These are phyloP conservation scores for Tilletia caries DNA, from an alignment of 1,284 basidiomycete species.

Conservation along the genomic window DNA sequence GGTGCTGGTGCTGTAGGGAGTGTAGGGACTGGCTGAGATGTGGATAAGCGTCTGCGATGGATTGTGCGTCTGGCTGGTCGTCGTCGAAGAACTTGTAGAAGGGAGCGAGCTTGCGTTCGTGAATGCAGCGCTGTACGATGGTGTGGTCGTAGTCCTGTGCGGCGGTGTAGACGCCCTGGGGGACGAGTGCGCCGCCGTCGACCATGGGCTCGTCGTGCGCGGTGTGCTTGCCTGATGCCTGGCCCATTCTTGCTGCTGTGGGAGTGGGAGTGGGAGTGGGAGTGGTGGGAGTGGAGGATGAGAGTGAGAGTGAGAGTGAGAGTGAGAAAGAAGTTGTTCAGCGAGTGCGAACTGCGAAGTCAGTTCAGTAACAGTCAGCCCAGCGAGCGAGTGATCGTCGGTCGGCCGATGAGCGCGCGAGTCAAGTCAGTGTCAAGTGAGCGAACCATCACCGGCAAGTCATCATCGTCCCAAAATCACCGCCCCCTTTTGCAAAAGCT, in stretches of 20 bases:
- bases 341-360: not conserved
- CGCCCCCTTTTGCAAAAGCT: too few relatives aligned
- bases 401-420: too few relatives aligned
- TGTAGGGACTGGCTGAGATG: slow-evolving; percentile 28
- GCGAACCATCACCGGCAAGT: too few relatives aligned
- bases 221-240: not conserved
- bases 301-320: slow-evolving; percentile 6
- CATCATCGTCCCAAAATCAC: too few relatives aligned
- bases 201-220: slow-evolving; percentile 33
- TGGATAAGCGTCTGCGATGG: slow-evolving; percentile 64
- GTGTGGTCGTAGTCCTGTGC: slow-evolving; percentile 83
- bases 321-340: not conserved
- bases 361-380: too few relatives aligned
- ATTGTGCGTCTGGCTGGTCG: slow-evolving; percentile 79
- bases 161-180: slow-evolving; percentile 78
- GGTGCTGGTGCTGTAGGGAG: not conserved
- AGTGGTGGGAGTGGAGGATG: not conserved
- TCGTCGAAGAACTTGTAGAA: slow-evolving; percentile 95
- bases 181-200: slow-evolving; percentile 69
- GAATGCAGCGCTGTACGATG: slow-evolving; percentile 79
- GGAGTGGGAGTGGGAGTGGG: not conserved
- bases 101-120: slow-evolving; percentile 81
- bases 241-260: not conserved
- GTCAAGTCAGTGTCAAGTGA: too few relatives aligned
- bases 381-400: too few relatives aligned